Percentiles rank a stretch among this genome's conserved stretches.
These are phyloP conservation scores for Yamadazyma diddensiae DNA, from an alignment of 1,139 yeast genomes.

Conservation along the genomic window DNA sequence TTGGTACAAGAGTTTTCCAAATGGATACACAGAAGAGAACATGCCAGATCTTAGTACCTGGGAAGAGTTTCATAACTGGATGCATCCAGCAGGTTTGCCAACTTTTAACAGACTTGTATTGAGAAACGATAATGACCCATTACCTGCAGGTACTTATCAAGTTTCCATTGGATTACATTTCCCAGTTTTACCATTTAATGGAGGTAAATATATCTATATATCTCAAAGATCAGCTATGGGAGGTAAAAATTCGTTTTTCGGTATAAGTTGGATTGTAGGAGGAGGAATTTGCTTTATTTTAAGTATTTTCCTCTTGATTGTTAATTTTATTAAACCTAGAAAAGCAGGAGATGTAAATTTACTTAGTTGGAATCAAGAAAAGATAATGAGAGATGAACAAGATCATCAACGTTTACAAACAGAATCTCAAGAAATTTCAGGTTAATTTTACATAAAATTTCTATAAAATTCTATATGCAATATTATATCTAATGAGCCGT, in stretches of 20 bases:
- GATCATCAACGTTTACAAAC: constrained; percentile 1
- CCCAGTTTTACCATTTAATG: constrained; percentile 81
- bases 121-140: constrained; percentile 66
- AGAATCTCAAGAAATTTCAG: too few relatives aligned
- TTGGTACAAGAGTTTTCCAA: constrained; percentile 64
- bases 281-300: constrained; percentile 82
- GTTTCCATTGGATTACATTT: constrained; percentile 77
- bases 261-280: constrained; percentile 85
- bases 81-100: constrained; percentile 91
- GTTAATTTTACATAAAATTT: too few relatives aligned
- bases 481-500: too few relatives aligned
- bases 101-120: constrained; percentile 78
- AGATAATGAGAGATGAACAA: constrained; percentile 1
- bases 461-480: too few relatives aligned
- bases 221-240: constrained; percentile 88
- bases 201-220: constrained; percentile 74
- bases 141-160: constrained; percentile 69
- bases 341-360: constrained; percentile 71
- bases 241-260: constrained; percentile 84
- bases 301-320: constrained; percentile 55
- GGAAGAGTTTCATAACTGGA: constrained; percentile 91
- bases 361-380: constrained; percentile 68
- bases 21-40: constrained; percentile 67
- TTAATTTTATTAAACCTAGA: constrained; percentile 67
- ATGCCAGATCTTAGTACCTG: constrained; percentile 58